Evolutionary conservation across 1,139 yeast genomes (phyloP), one percentile per base, ranked within the genome.

Genomic region (Debaryomyces subglobosus): DNA sequence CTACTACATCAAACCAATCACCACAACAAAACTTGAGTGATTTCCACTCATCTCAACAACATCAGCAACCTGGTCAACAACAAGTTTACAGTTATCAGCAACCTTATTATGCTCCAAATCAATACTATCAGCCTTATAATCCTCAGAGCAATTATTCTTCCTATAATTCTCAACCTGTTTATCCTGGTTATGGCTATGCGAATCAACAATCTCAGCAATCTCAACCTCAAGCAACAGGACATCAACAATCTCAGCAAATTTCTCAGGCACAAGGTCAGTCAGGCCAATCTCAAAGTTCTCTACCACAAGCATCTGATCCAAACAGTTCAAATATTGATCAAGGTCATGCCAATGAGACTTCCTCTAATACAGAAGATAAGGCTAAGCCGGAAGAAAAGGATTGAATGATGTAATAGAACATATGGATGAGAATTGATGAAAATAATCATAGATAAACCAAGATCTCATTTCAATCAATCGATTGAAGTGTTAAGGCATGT

Each of bases 61-160:
- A 46, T 30, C 51, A 23, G 18, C 60, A 47, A 25, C 57, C 39
- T 24, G 55, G 48, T 27, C 50, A 44, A 20, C 56, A 46, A 43
- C 49, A 49, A 33, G 43, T 51, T 36, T 51, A 60, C 48, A 60
- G 62, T 23, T 62, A 61, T 51, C 61, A 55, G 47, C 66, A 61
- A 50, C 65, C 63, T 12, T 59, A 60, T 39, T 62, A 61, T 49
- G 54, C 60, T 43, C 56, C 65, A 40, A 58, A 56, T 46, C 67
- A 60, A 52, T 60, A 60, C 46, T 63, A 62, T 43, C 59, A 56
- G 32, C 57, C 62, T 25, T 59, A 60, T 51, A 59, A 60, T 49
- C 64, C 61, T 5, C 54, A 50, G 35, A 50, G 55, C 35, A 58
- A 49, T 49, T 60, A 60, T 47, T 60, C 66, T 33, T 54, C 61